phyloP scores from a whole-genome alignment of 2,329 filamentous ascomycete species.

The Neocatenulostroma microsporum region DNA sequence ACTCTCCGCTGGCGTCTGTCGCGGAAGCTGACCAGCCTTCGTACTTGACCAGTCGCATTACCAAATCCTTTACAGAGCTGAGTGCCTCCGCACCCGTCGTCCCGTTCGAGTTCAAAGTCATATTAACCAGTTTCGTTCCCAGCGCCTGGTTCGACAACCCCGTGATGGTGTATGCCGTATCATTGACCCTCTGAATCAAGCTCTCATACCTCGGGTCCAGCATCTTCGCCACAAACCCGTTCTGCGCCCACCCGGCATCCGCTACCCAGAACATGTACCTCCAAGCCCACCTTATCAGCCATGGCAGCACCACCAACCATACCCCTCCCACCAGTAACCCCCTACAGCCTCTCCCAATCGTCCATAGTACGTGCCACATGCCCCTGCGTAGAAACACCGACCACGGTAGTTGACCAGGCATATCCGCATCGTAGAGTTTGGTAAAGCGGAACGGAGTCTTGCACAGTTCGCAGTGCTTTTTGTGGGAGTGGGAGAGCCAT shows the following conservation, averaged over 20 bases:
- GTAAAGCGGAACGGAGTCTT: constrained; percentile 98
- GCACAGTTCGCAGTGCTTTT: constrained; percentile 99
- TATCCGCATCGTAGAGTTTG: constrained; percentile 89
- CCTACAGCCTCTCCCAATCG: constrained; percentile 35
- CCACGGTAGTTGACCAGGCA: constrained; percentile 76
- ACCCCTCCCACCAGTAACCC: constrained; percentile 71
- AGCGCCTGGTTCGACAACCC: neutral
- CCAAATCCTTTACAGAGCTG: constrained; percentile 1
- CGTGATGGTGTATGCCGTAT: constrained; percentile 2
- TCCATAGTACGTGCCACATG: constrained; percentile 56
- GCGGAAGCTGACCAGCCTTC: too few species aligned
- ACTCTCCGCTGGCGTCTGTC: neutral
- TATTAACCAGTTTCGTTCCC: neutral
- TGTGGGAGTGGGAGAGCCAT: constrained; percentile 96
- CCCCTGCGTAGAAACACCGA: constrained; percentile 75
- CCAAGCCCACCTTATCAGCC: constrained; percentile 87
- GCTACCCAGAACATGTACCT: constrained; percentile 90
- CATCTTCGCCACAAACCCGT: constrained; percentile 26
- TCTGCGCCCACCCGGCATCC: constrained; percentile 60
- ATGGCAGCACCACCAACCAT: constrained; percentile 84
- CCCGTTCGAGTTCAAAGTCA: neutral
- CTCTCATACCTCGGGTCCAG: constrained; percentile 8
- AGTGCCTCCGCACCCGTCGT: neutral
- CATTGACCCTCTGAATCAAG: constrained; percentile 1
- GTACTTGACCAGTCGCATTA: too few species aligned